Base-by-base conservation (phyloP, 2,329 filamentous ascomycete species). In the Raffaelea ambrosiae region DNA sequence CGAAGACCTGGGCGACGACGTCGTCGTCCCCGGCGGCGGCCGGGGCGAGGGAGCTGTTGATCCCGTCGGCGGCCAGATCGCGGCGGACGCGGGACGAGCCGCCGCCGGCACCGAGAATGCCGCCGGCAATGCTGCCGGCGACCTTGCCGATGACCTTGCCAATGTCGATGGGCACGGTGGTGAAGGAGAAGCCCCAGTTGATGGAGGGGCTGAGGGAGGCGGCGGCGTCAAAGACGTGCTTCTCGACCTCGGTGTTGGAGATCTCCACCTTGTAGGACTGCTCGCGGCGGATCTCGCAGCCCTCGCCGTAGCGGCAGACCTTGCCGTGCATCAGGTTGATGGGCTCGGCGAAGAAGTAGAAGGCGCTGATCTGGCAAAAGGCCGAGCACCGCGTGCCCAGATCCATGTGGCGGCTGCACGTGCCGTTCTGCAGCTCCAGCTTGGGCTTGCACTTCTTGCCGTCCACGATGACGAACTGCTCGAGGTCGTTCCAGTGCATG, bases 161-260 rank as follows among this genome's bases (percentile, higher is more conserved):
- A 29, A 29, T 29, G 26, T 29, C 13, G 10, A 29, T 10, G 22
- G 11, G 33, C 20, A 3, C 5, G 5, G n/a, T 23, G 11, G 42
- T 19, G 7, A 48, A 18, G 21, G 48, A 48, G 4, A 48, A 20
- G 20, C 40, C 43, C 42, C 42, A 50, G 16, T 22, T 35, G 3
- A 22, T n/a, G 2, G 48, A 26, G 1, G 50, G 50, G 5, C 26
- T 48, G 21, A 54, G 2, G 0, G 44, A 49, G n/a, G 35, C 14
- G 1, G 40, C 31, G 10, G 41, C 38, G 23, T 52, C 50, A 14
- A 44, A 40, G 19, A 49, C 47, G 36, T 52, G 47, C 5, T 36
- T 44, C n/a, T 52, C 40, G n/a, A 51, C 47, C n/a, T 46, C 48
- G n/a, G 45, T 44, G 47, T 52, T 51, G 47, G 41, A 44, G 26